Percentiles rank a stretch among this genome's conserved stretches.
Conservation (phyloP, 208 protist genomes). For the Leishmania major region DNA sequence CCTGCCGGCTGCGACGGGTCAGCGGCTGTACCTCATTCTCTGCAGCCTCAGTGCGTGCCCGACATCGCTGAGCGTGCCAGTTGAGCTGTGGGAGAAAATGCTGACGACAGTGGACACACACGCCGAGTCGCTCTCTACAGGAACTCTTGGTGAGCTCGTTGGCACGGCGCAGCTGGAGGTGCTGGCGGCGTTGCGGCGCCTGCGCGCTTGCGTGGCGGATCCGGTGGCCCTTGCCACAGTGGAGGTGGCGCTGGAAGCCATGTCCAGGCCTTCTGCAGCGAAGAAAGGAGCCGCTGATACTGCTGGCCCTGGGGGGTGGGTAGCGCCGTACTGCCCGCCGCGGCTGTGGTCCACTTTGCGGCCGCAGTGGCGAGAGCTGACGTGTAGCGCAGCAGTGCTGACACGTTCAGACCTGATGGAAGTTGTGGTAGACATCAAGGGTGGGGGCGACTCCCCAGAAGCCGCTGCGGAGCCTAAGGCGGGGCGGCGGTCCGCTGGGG, state of each 20-base stretch:
- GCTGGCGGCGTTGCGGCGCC: conserved; percentile 17
- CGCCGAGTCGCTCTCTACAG: conserved; percentile 26
- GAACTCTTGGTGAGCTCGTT: conserved; percentile 7
- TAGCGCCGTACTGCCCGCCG: conserved; percentile 26
- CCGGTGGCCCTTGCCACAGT: conserved; percentile 9
- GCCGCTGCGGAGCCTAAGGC: not conserved
- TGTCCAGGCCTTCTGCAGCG: not conserved
- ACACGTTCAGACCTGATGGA: conserved; percentile 9
- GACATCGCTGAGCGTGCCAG: conserved; percentile 1
- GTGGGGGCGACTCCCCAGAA: not conserved
- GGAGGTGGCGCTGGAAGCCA: conserved; percentile 10
- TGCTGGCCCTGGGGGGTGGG: conserved; percentile 1
- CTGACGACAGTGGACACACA: conserved; percentile 25
- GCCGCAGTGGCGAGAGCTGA: conserved; percentile 28
- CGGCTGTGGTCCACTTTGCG: conserved; percentile 26
- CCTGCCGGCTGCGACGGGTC: conserved; percentile 24
- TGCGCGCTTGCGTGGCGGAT: conserved; percentile 11
- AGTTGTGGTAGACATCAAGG: conserved; percentile 13
- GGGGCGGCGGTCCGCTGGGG: not conserved
- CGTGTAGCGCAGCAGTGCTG: conserved; percentile 8
- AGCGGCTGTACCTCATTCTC: conserved; percentile 32
- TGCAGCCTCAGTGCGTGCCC: conserved; percentile 24
- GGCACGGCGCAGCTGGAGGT: conserved; percentile 30
- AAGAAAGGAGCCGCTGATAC: not conserved
- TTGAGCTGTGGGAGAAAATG: conserved; percentile 14